phyloP scores from a whole-genome alignment of 2,329 filamentous ascomycete genomes.

The Colletotrichum godetiae region DNA sequence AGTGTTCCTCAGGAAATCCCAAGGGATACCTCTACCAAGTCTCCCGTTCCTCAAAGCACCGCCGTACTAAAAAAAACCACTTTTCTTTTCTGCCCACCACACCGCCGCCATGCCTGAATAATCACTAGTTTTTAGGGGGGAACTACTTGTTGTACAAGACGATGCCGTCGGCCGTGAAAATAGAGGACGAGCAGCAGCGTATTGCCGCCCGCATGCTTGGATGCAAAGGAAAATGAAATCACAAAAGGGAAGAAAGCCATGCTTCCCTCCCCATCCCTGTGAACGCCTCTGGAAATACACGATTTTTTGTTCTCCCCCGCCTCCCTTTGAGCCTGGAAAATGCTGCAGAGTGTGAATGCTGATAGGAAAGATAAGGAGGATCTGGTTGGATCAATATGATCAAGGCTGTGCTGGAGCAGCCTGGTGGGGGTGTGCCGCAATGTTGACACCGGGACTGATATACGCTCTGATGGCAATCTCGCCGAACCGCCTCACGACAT shows the following conservation, averaged over 20 bases:
- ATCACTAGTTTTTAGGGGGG: constrained; percentile 23
- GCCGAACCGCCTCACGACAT: constrained; percentile 77
- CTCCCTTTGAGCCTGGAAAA: constrained; percentile 22
- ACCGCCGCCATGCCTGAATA: constrained; percentile 30
- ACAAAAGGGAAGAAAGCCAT: constrained; percentile 16
- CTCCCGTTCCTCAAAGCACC: background rate
- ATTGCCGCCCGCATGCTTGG: constrained; percentile 24
- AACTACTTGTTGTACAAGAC: constrained; percentile 29
- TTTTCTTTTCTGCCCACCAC: constrained; percentile 15
- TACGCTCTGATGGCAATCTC: constrained; percentile 74
- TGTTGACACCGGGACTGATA: constrained; percentile 63
- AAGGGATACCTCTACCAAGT: background rate
- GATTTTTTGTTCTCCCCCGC: background rate
- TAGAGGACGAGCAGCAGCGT: constrained; percentile 20
- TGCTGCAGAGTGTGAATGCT: constrained; percentile 24
- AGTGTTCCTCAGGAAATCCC: background rate
- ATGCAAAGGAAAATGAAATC: constrained; percentile 9
- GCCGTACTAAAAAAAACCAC: background rate
- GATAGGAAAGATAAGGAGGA: background rate
- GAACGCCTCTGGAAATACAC: constrained; percentile 21
- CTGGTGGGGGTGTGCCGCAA: constrained; percentile 42
- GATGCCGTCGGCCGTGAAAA: constrained; percentile 26
- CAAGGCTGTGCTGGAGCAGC: constrained; percentile 12
- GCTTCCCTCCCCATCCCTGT: constrained; percentile 22
- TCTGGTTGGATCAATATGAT: background rate